These are phyloP conservation scores for Hyphopichia buzzinii DNA, from an alignment of 1,139 yeast species.

Conservation along the genomic window DNA sequence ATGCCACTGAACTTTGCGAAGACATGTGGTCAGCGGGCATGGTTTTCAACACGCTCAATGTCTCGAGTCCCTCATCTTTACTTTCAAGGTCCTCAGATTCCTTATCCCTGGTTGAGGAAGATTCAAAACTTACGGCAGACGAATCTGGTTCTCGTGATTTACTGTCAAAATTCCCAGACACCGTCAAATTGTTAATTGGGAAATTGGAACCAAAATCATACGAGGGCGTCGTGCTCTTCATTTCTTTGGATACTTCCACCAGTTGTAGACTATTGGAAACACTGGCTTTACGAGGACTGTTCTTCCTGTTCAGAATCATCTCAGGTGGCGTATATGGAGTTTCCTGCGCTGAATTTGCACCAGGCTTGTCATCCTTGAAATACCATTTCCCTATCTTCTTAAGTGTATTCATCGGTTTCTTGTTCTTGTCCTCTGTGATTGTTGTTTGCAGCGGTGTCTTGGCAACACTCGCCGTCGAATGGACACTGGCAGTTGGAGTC, in stretches of 20 bases:
- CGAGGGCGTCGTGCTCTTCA: neutral
- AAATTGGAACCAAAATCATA: conserved; percentile 5
- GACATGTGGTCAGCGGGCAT: neutral
- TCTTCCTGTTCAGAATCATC: conserved; percentile 60
- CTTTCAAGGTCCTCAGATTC: neutral
- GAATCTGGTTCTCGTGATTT: neutral
- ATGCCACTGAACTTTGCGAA: neutral
- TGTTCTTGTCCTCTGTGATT: neutral
- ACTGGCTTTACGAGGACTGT: conserved; percentile 25
- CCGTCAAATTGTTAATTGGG: neutral
- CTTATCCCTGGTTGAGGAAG: neutral
- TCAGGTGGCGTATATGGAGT: conserved; percentile 53
- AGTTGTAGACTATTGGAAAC: conserved; percentile 3
- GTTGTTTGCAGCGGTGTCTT: neutral
- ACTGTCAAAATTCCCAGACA: conserved; percentile 2
- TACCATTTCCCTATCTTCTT: conserved; percentile 74
- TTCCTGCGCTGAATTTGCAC: conserved; percentile 11
- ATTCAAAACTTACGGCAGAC: neutral
- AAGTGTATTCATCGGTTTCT: conserved; percentile 32
- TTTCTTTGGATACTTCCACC: neutral
- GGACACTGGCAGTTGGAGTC: neutral
- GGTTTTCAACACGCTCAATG: neutral
- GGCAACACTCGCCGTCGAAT: neutral
- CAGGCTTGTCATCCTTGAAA: conserved; percentile 42
- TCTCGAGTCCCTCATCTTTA: neutral